Conservation (phyloP, 441 rosid species). For the Aquilaria agallochum region DNA sequence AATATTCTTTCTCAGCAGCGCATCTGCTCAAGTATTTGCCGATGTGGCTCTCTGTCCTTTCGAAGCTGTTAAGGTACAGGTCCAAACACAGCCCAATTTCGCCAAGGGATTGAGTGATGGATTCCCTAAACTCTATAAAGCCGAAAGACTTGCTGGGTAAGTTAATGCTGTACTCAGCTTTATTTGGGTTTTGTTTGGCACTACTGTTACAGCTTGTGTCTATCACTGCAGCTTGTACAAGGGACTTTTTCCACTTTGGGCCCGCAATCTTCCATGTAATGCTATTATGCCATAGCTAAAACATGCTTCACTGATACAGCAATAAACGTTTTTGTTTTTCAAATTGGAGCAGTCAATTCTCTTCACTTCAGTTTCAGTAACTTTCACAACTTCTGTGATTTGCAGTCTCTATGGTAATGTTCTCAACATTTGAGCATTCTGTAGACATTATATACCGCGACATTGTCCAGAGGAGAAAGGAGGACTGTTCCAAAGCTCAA, state of each 20-base stretch:
- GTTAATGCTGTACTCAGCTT: neutral
- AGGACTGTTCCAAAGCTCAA: constrained; percentile 52
- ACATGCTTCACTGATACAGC: neutral
- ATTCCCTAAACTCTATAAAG: constrained; percentile 44
- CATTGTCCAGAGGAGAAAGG: constrained; percentile 36
- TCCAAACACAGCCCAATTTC: constrained; percentile 51
- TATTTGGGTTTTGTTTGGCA: constrained; percentile 2
- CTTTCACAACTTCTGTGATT: neutral
- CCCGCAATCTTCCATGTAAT: constrained; percentile 68
- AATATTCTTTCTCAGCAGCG: constrained; percentile 57
- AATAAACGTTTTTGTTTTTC: neutral
- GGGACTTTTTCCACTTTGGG: constrained; percentile 67
- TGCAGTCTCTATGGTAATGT: constrained; percentile 70
- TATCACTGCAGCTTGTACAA: constrained; percentile 48
- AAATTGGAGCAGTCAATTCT: neutral
- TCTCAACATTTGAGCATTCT: constrained; percentile 67
- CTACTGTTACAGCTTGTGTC: constrained; percentile 10
- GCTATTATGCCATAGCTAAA: constrained; percentile 8
- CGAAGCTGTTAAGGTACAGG: constrained; percentile 62
- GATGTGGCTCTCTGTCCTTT: constrained; percentile 65
- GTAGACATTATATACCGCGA: constrained; percentile 44
- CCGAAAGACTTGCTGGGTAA: constrained; percentile 61
- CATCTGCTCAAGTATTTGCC: constrained; percentile 68
- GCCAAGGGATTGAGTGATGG: constrained; percentile 64
- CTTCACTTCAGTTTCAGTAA: constrained; percentile 1